These are phyloP conservation scores for Pseudogymnoascus sp. DNA, from an alignment of 2,329 filamentous ascomycete species.

Conservation along the genomic window DNA sequence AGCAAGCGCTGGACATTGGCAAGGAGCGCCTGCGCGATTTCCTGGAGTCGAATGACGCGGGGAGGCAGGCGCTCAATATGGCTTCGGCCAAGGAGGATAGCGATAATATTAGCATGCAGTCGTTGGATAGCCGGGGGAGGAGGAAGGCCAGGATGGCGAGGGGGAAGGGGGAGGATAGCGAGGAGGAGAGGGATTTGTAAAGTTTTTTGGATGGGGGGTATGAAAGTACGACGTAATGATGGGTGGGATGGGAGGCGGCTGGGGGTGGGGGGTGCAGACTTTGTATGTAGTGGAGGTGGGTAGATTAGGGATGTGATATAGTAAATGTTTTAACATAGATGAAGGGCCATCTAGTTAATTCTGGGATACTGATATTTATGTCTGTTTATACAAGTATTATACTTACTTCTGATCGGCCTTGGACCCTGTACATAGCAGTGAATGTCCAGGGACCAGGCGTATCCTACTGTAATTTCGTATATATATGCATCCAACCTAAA, in stretches of 20 bases:
- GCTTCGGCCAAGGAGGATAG: constrained; percentile 40
- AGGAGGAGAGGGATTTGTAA: constrained; percentile 7
- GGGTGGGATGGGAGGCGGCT: background rate
- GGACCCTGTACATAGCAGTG: background rate
- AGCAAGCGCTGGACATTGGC: constrained; percentile 82
- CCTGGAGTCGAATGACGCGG: constrained; percentile 78
- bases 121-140: constrained; percentile 53
- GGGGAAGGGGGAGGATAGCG: constrained; percentile 1
- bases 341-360: background rate
- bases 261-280: background rate
- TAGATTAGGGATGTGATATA: background rate
- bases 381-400: background rate
- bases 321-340: constrained; percentile 1
- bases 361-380: background rate
- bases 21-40: constrained; percentile 90
- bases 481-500: background rate
- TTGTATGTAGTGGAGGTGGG: background rate
- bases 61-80: constrained; percentile 76
- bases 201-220: background rate
- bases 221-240: constrained; percentile 3
- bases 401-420: background rate
- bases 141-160: constrained; percentile 27
- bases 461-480: background rate
- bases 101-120: constrained; percentile 51
- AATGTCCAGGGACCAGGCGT: background rate